Evolutionary conservation across 2,329 filamentous ascomycete species (phyloP), one percentile per base, ranked within the genome.

Genomic region (Xylariomycetidae sp.): DNA sequence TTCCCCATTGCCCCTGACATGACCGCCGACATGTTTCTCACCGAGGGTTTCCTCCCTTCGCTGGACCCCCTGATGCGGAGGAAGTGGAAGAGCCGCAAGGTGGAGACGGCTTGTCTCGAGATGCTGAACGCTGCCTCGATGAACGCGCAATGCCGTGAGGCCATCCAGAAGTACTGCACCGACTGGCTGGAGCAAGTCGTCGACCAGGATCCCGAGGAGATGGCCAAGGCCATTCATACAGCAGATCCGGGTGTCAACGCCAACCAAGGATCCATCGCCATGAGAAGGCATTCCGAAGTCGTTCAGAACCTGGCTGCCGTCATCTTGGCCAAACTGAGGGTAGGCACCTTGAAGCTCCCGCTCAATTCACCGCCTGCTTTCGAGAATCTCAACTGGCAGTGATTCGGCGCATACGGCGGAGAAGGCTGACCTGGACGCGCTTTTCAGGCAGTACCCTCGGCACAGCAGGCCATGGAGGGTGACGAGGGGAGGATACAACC

Each of bases 101-200:
- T 96, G 15, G 88, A 95, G 60, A 82, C 85, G 38, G 85, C 88
- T 3, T 83, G 87, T 29, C 62, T 98, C 46, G 85, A 95, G 52
- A 78, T 98, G 63, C 71, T 98, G 37, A 95, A 89, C 59, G 87
- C 86, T 10, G 89, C 90, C 6, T 95, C 88, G 59, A 85, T 95
- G 60, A 85, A 93, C 54, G 72, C 78, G 29, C 67, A 76, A 6
- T 96, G 89, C 52, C 78, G 92, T 15, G 84, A 89, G 45, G 83
- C 84, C 7, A 84, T 96, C 39, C 75, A 79, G 46, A 88, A 88
- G 57, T 80, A 94, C 53, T 95, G 90, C 58, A 69, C 76, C 19
- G 79, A 85, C 35, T 96, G 90, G 87, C 69, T 98, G 22, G 83
- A 89, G 53, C 82, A 90, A 48, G 76, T 93, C 33, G 76, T 93